Evolutionary conservation across 257 asterid genomes (phyloP), one percentile per base, ranked within the genome.

Genomic region (Solanum chmielewskii): DNA sequence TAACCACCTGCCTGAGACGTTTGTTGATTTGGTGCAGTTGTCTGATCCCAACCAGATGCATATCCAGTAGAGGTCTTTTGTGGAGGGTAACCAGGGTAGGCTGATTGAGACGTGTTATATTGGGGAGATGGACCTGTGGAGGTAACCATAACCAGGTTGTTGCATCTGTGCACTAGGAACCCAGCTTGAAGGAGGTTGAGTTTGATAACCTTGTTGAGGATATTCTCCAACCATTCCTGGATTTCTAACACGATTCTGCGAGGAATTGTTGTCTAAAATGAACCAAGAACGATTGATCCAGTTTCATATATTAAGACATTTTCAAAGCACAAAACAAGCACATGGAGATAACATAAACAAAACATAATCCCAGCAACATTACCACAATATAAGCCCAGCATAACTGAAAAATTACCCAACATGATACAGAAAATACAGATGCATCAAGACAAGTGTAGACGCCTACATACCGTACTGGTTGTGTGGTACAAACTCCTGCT

Each of bases 201-300:
- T 91, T 91, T 95, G 98, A 86, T 96, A 96, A 41, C 95, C 98
- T 91, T 95, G 98, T 92, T 93, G 99, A 84, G 92, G 78, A 93
- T 95, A 94, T 52, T 95, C 98, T 86, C 98, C 98, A 0, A 90
- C 84, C 96, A 92, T 92, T 29, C 96, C 86, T 33, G 92, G 86
- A 86, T 93, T 94, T 91, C 99, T 93, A 88, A 91, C 87, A 62
- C 98, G 98, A 82, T 95, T 95, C 99, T 96, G 99, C 97, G 93
- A 81, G 89, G 88, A 89, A 89, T 85, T 90, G 84, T 88, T 87
- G 84, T 88, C 88, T 87, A 62, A 92, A 90, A 91, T 92, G 93
- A 92, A 93, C 92, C 92, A 80, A 87, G 84, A 39, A 45, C 9
- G 8, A 77, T 27, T 14, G 49, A 74, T 62, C 82, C 52, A 68